These are phyloP conservation scores for Spinellus fusiger DNA, from an alignment of 192 early-diverging fungal species.

Conservation along the genomic window DNA sequence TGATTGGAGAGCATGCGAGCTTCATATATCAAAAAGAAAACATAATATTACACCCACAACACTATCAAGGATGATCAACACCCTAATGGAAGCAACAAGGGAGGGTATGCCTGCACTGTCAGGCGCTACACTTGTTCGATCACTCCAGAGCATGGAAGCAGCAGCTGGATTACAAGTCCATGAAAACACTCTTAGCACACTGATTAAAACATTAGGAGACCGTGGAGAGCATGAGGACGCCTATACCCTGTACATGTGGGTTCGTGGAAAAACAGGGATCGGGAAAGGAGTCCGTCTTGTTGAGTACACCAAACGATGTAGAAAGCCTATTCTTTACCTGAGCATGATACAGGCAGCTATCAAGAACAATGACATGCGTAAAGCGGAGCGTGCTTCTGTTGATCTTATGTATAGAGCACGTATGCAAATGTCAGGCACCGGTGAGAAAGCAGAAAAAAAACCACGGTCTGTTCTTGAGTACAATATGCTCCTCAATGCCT, in stretches of 20 bases:
- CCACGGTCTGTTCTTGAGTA: background rate
- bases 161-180: background rate
- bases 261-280: conserved; percentile 1
- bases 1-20: conserved; percentile 5
- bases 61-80: conserved; percentile 3
- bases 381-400: conserved; percentile 11
- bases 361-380: background rate
- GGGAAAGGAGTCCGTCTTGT: background rate
- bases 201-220: conserved; percentile 6
- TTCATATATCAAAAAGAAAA: background rate
- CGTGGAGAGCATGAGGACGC: conserved; percentile 5
- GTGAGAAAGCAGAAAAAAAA: background rate
- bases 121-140: conserved; percentile 1
- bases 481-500: conserved; percentile 19
- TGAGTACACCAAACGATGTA: background rate
- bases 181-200: background rate
- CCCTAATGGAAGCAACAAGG: background rate
- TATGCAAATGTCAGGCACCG: background rate
- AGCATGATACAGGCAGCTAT: conserved; percentile 12
- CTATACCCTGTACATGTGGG: conserved; percentile 12
- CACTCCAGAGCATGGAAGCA: conserved; percentile 10
- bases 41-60: conserved; percentile 4
- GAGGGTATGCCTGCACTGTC: background rate
- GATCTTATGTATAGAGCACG: conserved; percentile 12
- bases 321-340: background rate